Conservation (phyloP, 805 yeast genomes). For the Spencermartinsiella europaea region DNA sequence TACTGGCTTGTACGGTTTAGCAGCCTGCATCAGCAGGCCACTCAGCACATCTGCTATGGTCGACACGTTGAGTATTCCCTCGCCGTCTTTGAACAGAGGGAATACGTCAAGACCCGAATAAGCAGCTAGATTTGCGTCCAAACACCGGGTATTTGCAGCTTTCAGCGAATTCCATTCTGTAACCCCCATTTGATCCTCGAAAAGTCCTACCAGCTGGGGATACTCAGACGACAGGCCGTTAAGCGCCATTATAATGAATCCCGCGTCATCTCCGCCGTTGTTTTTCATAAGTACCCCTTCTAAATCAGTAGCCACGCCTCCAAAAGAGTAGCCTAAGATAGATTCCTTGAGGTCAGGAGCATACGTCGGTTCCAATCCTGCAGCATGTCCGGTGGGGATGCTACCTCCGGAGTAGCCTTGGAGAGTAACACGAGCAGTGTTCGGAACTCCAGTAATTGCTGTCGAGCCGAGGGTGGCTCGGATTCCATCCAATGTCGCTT, state of each 20-base stretch:
- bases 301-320: constrained; percentile 22
- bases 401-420: constrained; percentile 29
- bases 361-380: constrained; percentile 21
- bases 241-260: constrained; percentile 24
- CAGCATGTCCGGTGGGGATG: constrained; percentile 28
- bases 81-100: constrained; percentile 16
- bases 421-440: constrained; percentile 19
- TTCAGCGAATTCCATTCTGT: background rate
- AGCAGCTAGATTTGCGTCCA: background rate
- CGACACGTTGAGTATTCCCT: constrained; percentile 12
- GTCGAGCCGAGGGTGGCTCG: constrained; percentile 22
- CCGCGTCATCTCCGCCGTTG: constrained; percentile 23
- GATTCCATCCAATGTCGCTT: constrained; percentile 26
- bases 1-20: too few relatives aligned
- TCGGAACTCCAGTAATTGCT: constrained; percentile 11
- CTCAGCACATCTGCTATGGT: constrained; percentile 10
- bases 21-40: constrained; percentile 15
- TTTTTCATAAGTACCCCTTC: constrained; percentile 11
- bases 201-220: constrained; percentile 13
- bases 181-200: background rate
- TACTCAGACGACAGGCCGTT: constrained; percentile 27
- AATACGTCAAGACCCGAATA: constrained; percentile 16
- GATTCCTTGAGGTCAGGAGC: constrained; percentile 28
- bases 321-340: constrained; percentile 24
- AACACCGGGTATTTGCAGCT: background rate